Conservation (phyloP, 2,329 filamentous ascomycete species). For the Hirsutella thompsonii region DNA sequence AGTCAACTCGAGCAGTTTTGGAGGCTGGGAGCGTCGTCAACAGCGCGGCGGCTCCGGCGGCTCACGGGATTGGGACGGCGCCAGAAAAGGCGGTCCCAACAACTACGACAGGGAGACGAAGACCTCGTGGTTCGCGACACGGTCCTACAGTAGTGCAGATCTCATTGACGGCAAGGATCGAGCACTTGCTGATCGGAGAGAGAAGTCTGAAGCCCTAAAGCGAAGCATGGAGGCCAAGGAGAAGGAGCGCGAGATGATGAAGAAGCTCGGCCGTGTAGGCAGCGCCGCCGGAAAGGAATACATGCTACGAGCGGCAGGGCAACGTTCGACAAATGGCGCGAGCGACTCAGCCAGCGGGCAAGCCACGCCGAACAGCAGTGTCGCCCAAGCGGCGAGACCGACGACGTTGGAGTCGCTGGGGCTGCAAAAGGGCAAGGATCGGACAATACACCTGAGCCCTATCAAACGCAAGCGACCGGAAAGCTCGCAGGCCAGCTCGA, state of each 20-base stretch:
- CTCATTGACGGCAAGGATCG: constrained; percentile 53
- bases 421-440: constrained; percentile 17
- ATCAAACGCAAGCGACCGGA: constrained; percentile 48
- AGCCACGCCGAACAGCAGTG: neutral
- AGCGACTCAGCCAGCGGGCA: neutral
- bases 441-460: constrained; percentile 42
- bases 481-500: constrained; percentile 25
- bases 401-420: constrained; percentile 31
- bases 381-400: constrained; percentile 14
- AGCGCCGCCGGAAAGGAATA: constrained; percentile 59
- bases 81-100: constrained; percentile 11
- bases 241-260: constrained; percentile 60
- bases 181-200: constrained; percentile 42
- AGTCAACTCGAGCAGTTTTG: constrained; percentile 55
- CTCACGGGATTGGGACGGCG: constrained; percentile 6
- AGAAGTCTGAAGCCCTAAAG: constrained; percentile 53
- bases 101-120: constrained; percentile 47
- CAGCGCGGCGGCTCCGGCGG: constrained; percentile 7
- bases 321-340: constrained; percentile 3
- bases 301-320: constrained; percentile 36
- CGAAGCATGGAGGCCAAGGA: constrained; percentile 53
- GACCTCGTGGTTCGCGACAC: constrained; percentile 39
- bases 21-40: constrained; percentile 17
- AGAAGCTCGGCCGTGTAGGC: constrained; percentile 51
- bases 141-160: constrained; percentile 40